A percentile compares a stretch with the other conserved stretches of the same genome.
Conservation (phyloP, 2,329 filamentous ascomycete species). For the Boeremia lycopersici region DNA sequence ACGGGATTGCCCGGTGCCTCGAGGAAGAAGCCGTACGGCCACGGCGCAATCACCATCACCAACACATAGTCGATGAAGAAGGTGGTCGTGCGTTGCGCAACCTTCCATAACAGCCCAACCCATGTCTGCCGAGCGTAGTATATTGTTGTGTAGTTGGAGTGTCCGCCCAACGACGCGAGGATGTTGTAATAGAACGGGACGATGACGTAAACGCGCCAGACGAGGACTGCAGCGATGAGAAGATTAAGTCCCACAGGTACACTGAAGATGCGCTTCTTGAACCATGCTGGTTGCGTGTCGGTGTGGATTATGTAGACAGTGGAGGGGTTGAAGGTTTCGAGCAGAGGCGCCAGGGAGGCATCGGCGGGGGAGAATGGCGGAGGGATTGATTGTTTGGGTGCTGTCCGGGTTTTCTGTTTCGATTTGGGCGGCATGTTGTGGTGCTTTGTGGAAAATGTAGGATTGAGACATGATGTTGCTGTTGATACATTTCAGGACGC, state of each 20-base stretch:
- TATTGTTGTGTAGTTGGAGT: slow-evolving; percentile 70
- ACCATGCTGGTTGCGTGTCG: slow-evolving; percentile 69
- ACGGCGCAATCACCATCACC: slow-evolving; percentile 52
- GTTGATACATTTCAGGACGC: slow-evolving; percentile 6
- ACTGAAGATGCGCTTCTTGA: slow-evolving; percentile 83
- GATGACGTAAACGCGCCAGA: slow-evolving; percentile 71
- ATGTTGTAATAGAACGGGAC: slow-evolving; percentile 75
- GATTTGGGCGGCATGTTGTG: slow-evolving; percentile 28
- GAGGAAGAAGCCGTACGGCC: slow-evolving; percentile 60
- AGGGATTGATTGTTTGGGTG: slow-evolving; percentile 15
- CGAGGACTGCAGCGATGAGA: slow-evolving; percentile 66
- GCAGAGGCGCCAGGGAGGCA: slow-evolving; percentile 67
- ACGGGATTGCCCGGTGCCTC: slow-evolving; percentile 69
- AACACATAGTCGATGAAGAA: slow-evolving; percentile 76
- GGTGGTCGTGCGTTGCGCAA: slow-evolving; percentile 65
- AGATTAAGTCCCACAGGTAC: slow-evolving; percentile 81
- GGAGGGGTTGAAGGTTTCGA: slow-evolving; percentile 67
- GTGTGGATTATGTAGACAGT: slow-evolving; percentile 86
- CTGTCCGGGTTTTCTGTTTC: slow-evolving; percentile 25
- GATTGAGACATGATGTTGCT: slow-evolving; percentile 12
- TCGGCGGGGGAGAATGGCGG: slow-evolving; percentile 56
- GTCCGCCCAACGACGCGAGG: slow-evolving; percentile 67
- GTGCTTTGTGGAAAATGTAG: background rate
- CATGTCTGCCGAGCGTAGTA: slow-evolving; percentile 59
- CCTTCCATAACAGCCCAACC: slow-evolving; percentile 61